A percentile compares a stretch with the other conserved stretches of the same genome.
Evolutionary conservation across 306 rosid genomes (phyloP).

Genomic region (Cicer cuneatum): DNA sequence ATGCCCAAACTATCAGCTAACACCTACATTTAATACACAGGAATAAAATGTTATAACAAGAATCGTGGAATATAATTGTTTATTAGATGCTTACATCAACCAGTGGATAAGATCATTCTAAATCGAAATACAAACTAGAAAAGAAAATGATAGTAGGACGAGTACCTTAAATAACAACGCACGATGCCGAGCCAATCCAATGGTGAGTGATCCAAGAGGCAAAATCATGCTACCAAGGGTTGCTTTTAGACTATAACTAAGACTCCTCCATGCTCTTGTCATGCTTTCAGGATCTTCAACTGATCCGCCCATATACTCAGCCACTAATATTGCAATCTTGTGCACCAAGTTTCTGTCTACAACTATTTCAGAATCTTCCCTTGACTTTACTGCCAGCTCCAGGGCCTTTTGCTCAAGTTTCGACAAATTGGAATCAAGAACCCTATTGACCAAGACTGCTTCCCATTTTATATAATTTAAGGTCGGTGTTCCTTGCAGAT

Average conservation of each 20-base stretch:
- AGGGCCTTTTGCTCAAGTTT: slow-evolving; percentile 82
- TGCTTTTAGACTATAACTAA: slow-evolving; percentile 74
- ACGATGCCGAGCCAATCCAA: slow-evolving; percentile 98
- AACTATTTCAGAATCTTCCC: slow-evolving; percentile 62
- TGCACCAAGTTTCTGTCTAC: slow-evolving; percentile 71
- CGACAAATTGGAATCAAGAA: slow-evolving; percentile 83
- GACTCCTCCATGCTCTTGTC: slow-evolving; percentile 82
- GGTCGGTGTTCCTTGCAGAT: slow-evolving; percentile 84
- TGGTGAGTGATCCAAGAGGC: slow-evolving; percentile 89
- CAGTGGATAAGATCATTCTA: slow-evolving; percentile 27
- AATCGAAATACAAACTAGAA: slow-evolving; percentile 33
- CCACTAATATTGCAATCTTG: slow-evolving; percentile 80
- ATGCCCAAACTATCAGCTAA: slow-evolving; percentile 90
- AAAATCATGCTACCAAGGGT: slow-evolving; percentile 97
- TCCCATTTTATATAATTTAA: slow-evolving; percentile 82
- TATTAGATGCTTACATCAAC: slow-evolving; percentile 27
- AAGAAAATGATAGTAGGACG: slow-evolving; percentile 25
- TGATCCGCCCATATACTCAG: slow-evolving; percentile 94
- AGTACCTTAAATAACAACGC: slow-evolving; percentile 94
- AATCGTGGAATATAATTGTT: neutral
- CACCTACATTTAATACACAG: slow-evolving; percentile 58
- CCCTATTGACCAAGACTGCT: slow-evolving; percentile 87
- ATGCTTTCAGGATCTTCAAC: slow-evolving; percentile 85
- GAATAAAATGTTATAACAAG: slow-evolving; percentile 19
- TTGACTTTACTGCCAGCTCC: slow-evolving; percentile 66